phyloP scores from a whole-genome alignment of 495 filamentous ascomycete genomes.

The Trichoderma erinaceum region DNA sequence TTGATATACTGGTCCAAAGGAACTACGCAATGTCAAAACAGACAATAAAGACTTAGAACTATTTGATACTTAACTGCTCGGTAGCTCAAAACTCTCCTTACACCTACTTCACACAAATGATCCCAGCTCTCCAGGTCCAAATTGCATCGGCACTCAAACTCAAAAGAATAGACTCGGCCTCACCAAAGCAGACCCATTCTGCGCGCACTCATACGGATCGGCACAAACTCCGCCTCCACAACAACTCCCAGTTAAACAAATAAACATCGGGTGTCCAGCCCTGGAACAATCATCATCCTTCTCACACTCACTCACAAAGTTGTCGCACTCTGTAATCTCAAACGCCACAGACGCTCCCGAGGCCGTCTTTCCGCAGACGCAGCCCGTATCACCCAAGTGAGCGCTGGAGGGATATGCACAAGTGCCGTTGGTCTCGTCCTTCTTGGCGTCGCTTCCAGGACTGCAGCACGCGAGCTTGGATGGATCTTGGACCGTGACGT shows the following conservation, averaged over 20 bases:
- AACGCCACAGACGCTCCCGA: slow-evolving; percentile 6
- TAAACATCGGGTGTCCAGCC: slow-evolving; percentile 3
- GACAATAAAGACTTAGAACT: not conserved
- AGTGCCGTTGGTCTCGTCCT: not conserved
- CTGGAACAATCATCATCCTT: not conserved
- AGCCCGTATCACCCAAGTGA: not conserved
- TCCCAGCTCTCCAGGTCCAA: not conserved
- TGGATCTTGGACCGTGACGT: not conserved
- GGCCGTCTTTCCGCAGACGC: slow-evolving; percentile 1
- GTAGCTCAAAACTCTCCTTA: not conserved
- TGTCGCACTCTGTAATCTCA: slow-evolving; percentile 11
- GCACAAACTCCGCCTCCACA: not conserved
- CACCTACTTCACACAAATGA: not conserved
- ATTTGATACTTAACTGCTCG: not conserved
- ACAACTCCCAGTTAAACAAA: not conserved
- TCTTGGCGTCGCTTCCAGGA: not conserved
- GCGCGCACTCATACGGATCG: slow-evolving; percentile 11
- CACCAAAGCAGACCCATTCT: not conserved
- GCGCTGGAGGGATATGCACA: not conserved
- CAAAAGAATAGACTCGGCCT: not conserved
- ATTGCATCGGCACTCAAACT: not conserved
- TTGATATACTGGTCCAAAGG: not conserved
- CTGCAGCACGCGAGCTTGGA: not conserved
- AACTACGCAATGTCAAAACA: not conserved
- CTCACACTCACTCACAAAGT: slow-evolving; percentile 10